Conservation (phyloP, 164 flowering plant species). For the Warburgia ugandensis region DNA sequence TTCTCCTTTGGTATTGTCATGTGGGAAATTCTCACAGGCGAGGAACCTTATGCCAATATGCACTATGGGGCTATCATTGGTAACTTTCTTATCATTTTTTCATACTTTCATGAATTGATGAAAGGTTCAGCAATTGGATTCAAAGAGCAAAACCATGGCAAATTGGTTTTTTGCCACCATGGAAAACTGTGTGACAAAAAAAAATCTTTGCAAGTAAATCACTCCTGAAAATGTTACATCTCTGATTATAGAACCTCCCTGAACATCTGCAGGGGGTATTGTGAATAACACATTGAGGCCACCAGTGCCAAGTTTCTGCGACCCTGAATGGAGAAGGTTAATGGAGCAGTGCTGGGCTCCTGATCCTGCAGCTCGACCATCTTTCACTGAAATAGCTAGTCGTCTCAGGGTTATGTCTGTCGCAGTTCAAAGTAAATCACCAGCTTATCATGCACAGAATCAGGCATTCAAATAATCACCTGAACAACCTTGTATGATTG, state of each 20-base stretch:
- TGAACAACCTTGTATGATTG: not conserved
- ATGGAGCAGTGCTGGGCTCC: slow-evolving; percentile 93
- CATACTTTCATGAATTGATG: no score
- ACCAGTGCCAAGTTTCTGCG: slow-evolving; percentile 55
- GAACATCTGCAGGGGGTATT: slow-evolving; percentile 54
- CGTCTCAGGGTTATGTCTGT: slow-evolving; percentile 49
- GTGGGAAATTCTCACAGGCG: slow-evolving; percentile 98
- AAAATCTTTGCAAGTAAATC: not conserved
- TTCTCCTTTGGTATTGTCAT: slow-evolving; percentile 97
- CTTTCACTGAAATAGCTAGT: slow-evolving; percentile 66
- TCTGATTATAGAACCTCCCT: not conserved
- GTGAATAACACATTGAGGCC: slow-evolving; percentile 76
- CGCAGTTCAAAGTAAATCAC: slow-evolving; percentile 32
- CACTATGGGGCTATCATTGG: slow-evolving; percentile 97
- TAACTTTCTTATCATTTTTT: slow-evolving; percentile 10
- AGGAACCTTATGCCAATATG: slow-evolving; percentile 98
- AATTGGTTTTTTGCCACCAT: no score
- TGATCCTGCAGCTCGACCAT: slow-evolving; percentile 56
- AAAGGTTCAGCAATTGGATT: no score
- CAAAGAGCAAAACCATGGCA: no score
- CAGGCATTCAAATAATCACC: not conserved
- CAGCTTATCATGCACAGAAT: slow-evolving; percentile 5
- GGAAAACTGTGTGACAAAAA: no score
- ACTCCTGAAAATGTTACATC: not conserved
- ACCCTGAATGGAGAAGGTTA: slow-evolving; percentile 59